Evolutionary conservation across 805 yeast genomes (phyloP), one percentile per base, ranked within the genome.

Genomic region (Yamadazyma philogaea): DNA sequence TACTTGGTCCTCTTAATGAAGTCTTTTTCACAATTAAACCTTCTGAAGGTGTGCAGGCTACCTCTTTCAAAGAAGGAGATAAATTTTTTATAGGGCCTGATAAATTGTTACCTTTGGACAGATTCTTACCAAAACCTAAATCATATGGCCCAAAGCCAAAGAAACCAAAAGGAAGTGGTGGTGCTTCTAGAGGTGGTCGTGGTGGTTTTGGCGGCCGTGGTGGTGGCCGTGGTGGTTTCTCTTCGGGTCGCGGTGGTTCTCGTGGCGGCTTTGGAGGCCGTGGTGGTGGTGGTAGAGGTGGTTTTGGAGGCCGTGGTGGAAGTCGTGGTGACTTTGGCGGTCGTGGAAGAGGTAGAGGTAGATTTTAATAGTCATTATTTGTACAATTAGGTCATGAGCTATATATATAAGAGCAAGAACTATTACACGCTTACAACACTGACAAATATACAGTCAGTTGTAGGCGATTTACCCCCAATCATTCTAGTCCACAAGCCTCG

Each of bases 21-120:
- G 97, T 93, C n/a, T 91, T 78, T 63, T 93, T 93, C 78, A 93
- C 99, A 30, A 82, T 93, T 55, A 93, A 93, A 71, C 93, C 97
- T 44, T 75, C 86, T 40, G 99, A 93, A 62, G 99, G 99, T 61
- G 93, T 93, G 40, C 93, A 86, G 64, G 96, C 99, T 43, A 68
- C 78, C 28, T 87, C 96, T 40, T 93, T 93, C 78, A 88, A 88
- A 68, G 85, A 80, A 36, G 99, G 98, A 54, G 99, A 93, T 68
- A 90, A 90, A 70, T 91, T 93, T 64, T 93, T 70, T 74, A 93
- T 93, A 68, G 96, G 90, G 45, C 87, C 95, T 42, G 98, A 93
- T 69, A 93, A 93, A 70, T 76, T 93, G 54, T 79, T 93, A 52
- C 99, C 99, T 35, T 71, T 93, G 52, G 99, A 93, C 59, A 82